Evolutionary conservation across 805 yeast species (phyloP), one percentile per base, ranked within the genome.

Genomic region (Yarrowia sp.): DNA sequence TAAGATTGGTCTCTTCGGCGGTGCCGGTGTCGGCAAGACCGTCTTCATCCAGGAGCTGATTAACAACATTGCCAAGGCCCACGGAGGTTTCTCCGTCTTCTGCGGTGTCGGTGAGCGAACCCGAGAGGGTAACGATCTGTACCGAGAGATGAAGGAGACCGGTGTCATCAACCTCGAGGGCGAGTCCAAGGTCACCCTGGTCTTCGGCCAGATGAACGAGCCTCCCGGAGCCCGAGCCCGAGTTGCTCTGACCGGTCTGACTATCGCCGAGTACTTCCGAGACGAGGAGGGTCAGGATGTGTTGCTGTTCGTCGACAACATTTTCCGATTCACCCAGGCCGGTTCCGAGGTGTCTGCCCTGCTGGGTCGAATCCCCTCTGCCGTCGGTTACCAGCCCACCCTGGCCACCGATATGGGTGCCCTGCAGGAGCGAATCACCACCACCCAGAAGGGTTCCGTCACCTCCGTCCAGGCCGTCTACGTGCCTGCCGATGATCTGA

Each of bases 11-110:
- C 87, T 93, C 77, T 93, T 93, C 88, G 99, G 99, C 85, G 99
- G 99, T 93, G 99, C 99, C 80, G 99, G 99, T 93, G 99, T 93
- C 89, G 99, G 99, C 83, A 93, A 93, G 83, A 93, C 99, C 80
- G 99, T 93, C 68, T 93, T 93, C 83, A 93, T 93, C 82, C 99
- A 93, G 85, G 99, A 93, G 84, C 86, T 93, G 84, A 93, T 93
- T 81, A 93, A 94, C 92, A 93, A 93, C 86, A 94, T 93, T 77
- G 99, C 99, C 78, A 94, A 93, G 86, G 98, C 99, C 76, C 98
- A 93, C 81, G 99, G 98, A 90, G 98, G 98, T 88, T 93, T 93
- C 96, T 93, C 98, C 64, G 98, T 93, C 71, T 93, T 93, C 88
- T 88, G 97, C 75, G 99, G 99, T 91, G 99, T 93, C 81, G 99